Base-by-base conservation (phyloP, 2,329 filamentous ascomycete genomes). In the Fonsecaea multimorphosa region DNA sequence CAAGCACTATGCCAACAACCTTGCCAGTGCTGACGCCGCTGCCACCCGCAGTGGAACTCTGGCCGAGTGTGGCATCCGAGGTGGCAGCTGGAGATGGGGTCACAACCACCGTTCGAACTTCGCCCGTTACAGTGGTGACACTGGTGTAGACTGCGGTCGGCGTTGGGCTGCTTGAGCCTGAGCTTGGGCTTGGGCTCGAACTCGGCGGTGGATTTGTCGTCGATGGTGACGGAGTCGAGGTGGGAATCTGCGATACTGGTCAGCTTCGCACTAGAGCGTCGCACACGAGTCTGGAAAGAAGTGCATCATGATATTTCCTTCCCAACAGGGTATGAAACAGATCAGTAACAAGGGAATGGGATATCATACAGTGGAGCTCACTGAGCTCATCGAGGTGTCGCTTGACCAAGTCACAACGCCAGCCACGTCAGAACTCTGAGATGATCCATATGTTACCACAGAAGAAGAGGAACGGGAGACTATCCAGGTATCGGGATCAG, bases 1-100 rank as follows among this genome's bases (percentile, higher is more conserved):
- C 80, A 31, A 82, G 73, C 3, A 80, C 78, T 57, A 81, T 77
- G 31, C 80, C 80, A 5, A 79, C 80, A 64, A 82, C 79, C 11
- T 76, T 75, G 34, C 80, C 80, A 19, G 75, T 76, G 38, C 76
- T 78, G 38, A 81, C 63, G 12, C 73, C 71, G 22, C 73, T 70
- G 22, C 74, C 75, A n/a, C 63, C 56, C 16, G 58, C 51, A 55
- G 66, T 61, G 12, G 64, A 60, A 40, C 64, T 65, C 58, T 71
- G 65, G 12, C 71, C 70, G 11, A 73, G 63, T 3, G 66, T 68
- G 3, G 68, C 67, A 61, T 73, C 70, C 9, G 68, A 55, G 7
- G 66, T 64, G 12, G 64, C 55, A 3, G 64, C 40, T 16, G 71
- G 51, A n/a, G 67, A 54, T 16, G 71, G 60, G 5, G 72, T 73